Conservation (phyloP, 208 protist genomes). For the Trypanosoma lewisi region DNA sequence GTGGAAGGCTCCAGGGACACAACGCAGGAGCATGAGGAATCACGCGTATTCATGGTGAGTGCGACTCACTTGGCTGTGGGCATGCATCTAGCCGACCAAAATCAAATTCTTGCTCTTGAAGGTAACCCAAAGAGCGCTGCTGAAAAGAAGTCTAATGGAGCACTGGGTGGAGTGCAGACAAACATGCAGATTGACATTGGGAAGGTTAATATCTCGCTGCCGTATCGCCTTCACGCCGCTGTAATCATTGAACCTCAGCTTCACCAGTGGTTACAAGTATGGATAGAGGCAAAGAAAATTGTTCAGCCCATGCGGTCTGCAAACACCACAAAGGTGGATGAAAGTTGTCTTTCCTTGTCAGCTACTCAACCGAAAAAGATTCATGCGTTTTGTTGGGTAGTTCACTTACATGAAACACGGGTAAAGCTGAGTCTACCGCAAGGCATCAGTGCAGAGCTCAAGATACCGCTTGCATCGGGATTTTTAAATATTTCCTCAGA, state of each 20-base stretch:
- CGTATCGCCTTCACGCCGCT: conserved; percentile 50
- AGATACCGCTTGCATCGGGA: conserved; percentile 58
- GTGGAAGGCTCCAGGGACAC: not conserved
- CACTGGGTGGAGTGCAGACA: conserved; percentile 39
- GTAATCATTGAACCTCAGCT: conserved; percentile 77
- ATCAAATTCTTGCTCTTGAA: not conserved
- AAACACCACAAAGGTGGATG: not conserved
- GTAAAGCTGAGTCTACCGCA: conserved; percentile 54
- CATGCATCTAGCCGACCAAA: conserved; percentile 22
- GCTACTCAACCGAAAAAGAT: not conserved
- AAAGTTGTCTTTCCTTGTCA: not conserved
- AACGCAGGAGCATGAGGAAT: not conserved
- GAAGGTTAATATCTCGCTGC: conserved; percentile 39
- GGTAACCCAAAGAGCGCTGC: not conserved
- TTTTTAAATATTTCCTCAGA: conserved; percentile 70
- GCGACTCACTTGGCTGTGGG: conserved; percentile 13
- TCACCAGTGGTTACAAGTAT: conserved; percentile 52
- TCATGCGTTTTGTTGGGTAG: conserved; percentile 36
- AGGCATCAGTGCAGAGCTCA: conserved; percentile 41
- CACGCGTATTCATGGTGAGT: conserved; percentile 11
- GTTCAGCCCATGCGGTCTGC: conserved; percentile 1
- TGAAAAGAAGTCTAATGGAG: not conserved
- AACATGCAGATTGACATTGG: conserved; percentile 61
- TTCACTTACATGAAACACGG: conserved; percentile 61
- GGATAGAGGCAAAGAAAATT: conserved; percentile 32